Evolutionary conservation across 176 grass and related monocot genomes (phyloP).

Genomic region (Tuctoria greenei): DNA sequence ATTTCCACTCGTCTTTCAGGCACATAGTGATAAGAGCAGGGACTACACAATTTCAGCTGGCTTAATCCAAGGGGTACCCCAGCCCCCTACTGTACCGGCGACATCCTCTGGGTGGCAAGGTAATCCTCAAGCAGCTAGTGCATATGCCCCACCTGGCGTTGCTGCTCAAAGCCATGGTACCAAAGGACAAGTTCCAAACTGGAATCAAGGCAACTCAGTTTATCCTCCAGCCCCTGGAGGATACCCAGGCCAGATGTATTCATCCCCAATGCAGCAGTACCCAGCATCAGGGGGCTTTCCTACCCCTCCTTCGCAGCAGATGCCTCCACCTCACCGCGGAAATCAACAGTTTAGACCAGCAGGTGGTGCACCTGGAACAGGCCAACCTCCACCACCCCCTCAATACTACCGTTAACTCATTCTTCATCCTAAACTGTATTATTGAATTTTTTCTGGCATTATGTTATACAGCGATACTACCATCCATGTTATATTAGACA

Average conservation of each 20-base stretch:
- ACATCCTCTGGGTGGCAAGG: slow-evolving; percentile 57
- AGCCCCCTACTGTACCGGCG: slow-evolving; percentile 40
- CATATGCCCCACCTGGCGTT: slow-evolving; percentile 42
- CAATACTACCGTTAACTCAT: slow-evolving; percentile 45
- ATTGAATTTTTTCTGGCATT: not conserved
- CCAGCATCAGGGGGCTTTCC: slow-evolving; percentile 32
- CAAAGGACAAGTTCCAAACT: slow-evolving; percentile 40
- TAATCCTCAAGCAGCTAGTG: slow-evolving; percentile 44
- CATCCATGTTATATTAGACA: not conserved
- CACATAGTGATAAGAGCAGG: slow-evolving; percentile 94
- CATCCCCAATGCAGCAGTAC: slow-evolving; percentile 24
- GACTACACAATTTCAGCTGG: slow-evolving; percentile 81
- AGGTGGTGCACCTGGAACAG: slow-evolving; percentile 37
- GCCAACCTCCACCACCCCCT: slow-evolving; percentile 35
- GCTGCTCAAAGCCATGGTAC: slow-evolving; percentile 28
- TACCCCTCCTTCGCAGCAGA: slow-evolving; percentile 49
- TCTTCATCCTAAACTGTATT: slow-evolving; percentile 3
- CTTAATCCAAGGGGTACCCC: slow-evolving; percentile 40
- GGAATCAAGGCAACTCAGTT: slow-evolving; percentile 52
- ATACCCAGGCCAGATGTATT: slow-evolving; percentile 63
- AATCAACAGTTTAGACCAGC: slow-evolving; percentile 42
- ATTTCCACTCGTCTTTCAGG: slow-evolving; percentile 48
- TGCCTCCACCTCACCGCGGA: slow-evolving; percentile 38
- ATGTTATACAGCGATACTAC: slow-evolving; percentile 11
- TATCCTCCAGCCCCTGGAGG: slow-evolving; percentile 47